Conservation (phyloP, 1,284 basidiomycete species). For the Apiotrichum brassicae region DNA sequence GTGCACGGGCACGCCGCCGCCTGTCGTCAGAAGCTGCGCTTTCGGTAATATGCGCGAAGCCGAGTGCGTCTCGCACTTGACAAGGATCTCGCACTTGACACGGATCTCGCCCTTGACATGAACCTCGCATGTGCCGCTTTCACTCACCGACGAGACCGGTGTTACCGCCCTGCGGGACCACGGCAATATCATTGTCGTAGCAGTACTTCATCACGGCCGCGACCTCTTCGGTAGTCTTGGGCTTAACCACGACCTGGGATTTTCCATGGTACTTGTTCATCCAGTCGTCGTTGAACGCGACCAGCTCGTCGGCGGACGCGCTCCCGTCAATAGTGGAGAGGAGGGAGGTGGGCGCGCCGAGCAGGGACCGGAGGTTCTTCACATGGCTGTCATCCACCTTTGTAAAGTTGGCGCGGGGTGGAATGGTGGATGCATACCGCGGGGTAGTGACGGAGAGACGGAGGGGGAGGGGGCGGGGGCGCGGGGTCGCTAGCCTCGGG, state of each 20-base stretch:
- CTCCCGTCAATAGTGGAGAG: constrained; percentile 49
- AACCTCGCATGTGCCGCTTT: neutral
- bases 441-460: neutral
- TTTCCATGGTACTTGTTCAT: constrained; percentile 91
- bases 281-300: constrained; percentile 87
- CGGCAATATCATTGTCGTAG: constrained; percentile 66
- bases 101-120: too few species aligned
- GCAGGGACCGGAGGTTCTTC: constrained; percentile 48
- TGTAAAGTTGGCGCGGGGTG: constrained; percentile 45
- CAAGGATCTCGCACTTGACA: too few species aligned
- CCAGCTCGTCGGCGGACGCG: constrained; percentile 59
- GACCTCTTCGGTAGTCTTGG: constrained; percentile 81
- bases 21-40: constrained; percentile 35
- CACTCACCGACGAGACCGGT: constrained; percentile 76
- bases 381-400: constrained; percentile 49
- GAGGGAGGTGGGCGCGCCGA: constrained; percentile 48
- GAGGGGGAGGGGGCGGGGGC: too few species aligned
- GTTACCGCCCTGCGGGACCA: constrained; percentile 97
- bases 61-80: too few species aligned
- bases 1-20: constrained; percentile 85
- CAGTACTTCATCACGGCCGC: constrained; percentile 81
- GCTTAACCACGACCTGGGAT: constrained; percentile 79
- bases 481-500: constrained; percentile 4
- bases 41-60: too few species aligned
- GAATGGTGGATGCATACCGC: constrained; percentile 38